Percentiles rank a stretch among this genome's conserved stretches.
Conservation (phyloP, 129 eudicot species). For the Ambrosia artemisiifolia region DNA sequence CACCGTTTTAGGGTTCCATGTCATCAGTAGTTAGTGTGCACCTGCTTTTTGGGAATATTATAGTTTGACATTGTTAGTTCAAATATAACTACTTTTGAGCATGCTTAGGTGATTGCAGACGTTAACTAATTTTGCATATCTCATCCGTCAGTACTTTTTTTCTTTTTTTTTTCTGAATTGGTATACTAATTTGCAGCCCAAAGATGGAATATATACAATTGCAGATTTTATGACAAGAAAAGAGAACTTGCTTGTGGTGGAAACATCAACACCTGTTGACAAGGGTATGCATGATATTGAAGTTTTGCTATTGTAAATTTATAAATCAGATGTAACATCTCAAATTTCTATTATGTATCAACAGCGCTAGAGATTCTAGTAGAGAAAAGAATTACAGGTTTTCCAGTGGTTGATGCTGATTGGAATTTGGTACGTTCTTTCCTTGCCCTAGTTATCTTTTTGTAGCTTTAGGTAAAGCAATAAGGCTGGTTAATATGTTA, state of each 20-base stretch:
- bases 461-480: conserved; percentile 11
- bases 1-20: background rate
- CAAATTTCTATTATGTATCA: conserved; percentile 9
- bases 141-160: background rate
- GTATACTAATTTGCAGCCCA: conserved; percentile 43
- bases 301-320: conserved; percentile 6
- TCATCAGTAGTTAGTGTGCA: background rate
- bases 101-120: background rate
- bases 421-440: conserved; percentile 59
- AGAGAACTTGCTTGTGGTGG: conserved; percentile 69
- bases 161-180: background rate
- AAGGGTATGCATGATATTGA: conserved; percentile 50
- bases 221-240: conserved; percentile 87
- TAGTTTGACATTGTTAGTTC: background rate
- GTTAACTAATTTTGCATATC: conserved; percentile 1
- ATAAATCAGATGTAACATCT: background rate
- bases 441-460: background rate
- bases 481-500: background rate
- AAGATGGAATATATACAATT: conserved; percentile 55
- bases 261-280: conserved; percentile 67
- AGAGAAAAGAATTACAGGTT: conserved; percentile 79
- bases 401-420: conserved; percentile 78
- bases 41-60: background rate
- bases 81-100: background rate
- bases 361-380: conserved; percentile 71